Percentiles rank a stretch among this genome's conserved stretches.
These are phyloP conservation scores for Puccinia hordei DNA, from an alignment of 1,284 basidiomycete genomes.

Conservation along the genomic window DNA sequence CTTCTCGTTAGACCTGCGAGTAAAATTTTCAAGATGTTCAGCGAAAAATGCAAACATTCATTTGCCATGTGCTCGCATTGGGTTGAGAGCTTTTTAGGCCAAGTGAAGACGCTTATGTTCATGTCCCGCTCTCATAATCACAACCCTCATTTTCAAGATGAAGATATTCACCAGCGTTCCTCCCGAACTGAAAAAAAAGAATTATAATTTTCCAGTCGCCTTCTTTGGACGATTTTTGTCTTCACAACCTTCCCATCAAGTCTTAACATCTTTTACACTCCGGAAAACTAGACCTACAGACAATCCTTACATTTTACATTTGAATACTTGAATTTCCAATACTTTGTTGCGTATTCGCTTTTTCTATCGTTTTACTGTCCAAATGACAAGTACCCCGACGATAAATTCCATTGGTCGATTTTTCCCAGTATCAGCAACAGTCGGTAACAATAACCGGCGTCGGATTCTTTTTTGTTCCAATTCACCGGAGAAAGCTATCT, in stretches of 20 bases:
- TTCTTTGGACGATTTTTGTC: not conserved
- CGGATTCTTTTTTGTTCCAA: too few relatives aligned
- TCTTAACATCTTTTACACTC: not conserved
- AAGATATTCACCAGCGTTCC: slow-evolving; percentile 2
- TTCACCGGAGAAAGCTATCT: too few relatives aligned
- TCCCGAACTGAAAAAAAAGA: slow-evolving; percentile 14
- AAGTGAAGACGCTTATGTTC: slow-evolving; percentile 16
- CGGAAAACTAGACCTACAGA: not conserved
- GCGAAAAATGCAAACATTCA: slow-evolving; percentile 37
- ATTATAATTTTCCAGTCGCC: not conserved
- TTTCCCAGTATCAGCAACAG: too few relatives aligned
- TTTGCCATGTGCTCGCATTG: slow-evolving; percentile 33
- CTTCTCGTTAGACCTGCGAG: not conserved
- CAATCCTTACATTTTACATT: not conserved
- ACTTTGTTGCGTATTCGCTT: not conserved
- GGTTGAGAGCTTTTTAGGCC: slow-evolving; percentile 3
- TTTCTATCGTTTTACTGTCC: not conserved
- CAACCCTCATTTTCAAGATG: not conserved
- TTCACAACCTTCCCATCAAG: not conserved
- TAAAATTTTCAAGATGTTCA: slow-evolving; percentile 31
- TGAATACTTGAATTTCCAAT: not conserved
- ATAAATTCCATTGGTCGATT: too few relatives aligned
- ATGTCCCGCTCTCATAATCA: not conserved
- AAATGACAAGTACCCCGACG: too few relatives aligned
- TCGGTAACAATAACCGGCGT: too few relatives aligned